Evolutionary conservation across 2,329 filamentous ascomycete species (phyloP), one percentile per base, ranked within the genome.

Genomic region (Pestalotiopsis sp.): DNA sequence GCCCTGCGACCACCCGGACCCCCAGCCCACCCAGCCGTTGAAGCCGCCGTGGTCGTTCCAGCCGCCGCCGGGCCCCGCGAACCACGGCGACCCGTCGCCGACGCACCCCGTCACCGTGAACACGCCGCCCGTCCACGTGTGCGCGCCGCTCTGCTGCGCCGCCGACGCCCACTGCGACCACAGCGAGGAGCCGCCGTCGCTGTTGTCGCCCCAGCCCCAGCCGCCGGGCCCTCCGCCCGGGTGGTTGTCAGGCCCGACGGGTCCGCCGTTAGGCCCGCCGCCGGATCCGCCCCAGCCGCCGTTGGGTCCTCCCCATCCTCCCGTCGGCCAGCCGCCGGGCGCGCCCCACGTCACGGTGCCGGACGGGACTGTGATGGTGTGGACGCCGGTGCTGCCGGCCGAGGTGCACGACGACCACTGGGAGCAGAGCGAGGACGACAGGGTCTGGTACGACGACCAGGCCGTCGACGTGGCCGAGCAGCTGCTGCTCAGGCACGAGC

Each of bases 61-160:
- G 4, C 79, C 80, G 69, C 79, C 78, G 36, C 75, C 75, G 5
- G 77, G 77, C 1, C 81, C 81, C 49, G 80, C 78, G 39, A 79
- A 78, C 82, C 82, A 83, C 0, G 79, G 79, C 38, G 78, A 80
- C 2, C 80, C 81, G 70, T 77, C 75, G 76, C 80, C 83, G 36
- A 79, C 76, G 70, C 82, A 84, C 1, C 81, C 81, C 1, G 81
- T 83, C 3, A 83, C 79, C 27, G 82, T 83, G 68, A 80, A 81
- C 20, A 76, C 77, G 57, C 79, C 78, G 60, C 79, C 80, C 1
- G 78, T 74, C 77, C 79, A 82, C 61, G 80, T 81, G 59, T 71
- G 72, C 5, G 77, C 76, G 6, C 72, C 72, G 41, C 69, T 67
- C 66, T 74, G 75, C 27, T 76, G 76, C 2, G 74, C 74, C 41